These are phyloP conservation scores for Aspergillus uvarum DNA, from an alignment of 2,329 filamentous ascomycete genomes.

Conservation along the genomic window DNA sequence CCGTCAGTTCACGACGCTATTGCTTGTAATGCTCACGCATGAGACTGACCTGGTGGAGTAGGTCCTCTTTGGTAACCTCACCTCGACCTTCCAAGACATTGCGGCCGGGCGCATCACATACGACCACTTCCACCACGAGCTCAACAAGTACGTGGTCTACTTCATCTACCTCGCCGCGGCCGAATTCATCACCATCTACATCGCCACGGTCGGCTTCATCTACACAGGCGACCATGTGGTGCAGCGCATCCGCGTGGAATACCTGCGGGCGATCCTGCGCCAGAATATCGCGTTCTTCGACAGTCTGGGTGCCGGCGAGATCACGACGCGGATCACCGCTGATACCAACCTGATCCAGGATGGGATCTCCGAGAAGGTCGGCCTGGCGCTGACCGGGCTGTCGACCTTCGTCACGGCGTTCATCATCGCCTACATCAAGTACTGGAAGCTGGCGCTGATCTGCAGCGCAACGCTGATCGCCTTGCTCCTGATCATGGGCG, in stretches of 20 bases:
- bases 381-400: slow-evolving; percentile 69
- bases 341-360: slow-evolving; percentile 90
- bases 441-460: slow-evolving; percentile 90
- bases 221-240: slow-evolving; percentile 77
- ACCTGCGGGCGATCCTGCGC: slow-evolving; percentile 74
- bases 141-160: slow-evolving; percentile 68
- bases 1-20: slow-evolving; percentile 45
- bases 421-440: slow-evolving; percentile 81
- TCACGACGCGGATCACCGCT: slow-evolving; percentile 86
- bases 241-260: slow-evolving; percentile 73
- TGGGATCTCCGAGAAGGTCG: slow-evolving; percentile 84
- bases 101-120: slow-evolving; percentile 51
- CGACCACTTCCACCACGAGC: slow-evolving; percentile 57
- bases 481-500: slow-evolving; percentile 70
- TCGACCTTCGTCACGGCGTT: slow-evolving; percentile 84
- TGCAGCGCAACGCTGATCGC: slow-evolving; percentile 75
- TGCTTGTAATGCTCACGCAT: no score
- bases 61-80: slow-evolving; percentile 70
- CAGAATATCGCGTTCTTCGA: slow-evolving; percentile 92
- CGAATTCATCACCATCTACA: slow-evolving; percentile 71
- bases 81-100: slow-evolving; percentile 67
- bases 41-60: slow-evolving; percentile 12
- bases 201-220: slow-evolving; percentile 82
- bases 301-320: slow-evolving; percentile 82
- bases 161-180: slow-evolving; percentile 79